Percentiles rank a stretch among this genome's conserved stretches.
These are phyloP conservation scores for Jacaranda copaia DNA, from an alignment of 257 asterid genomes.

Conservation along the genomic window DNA sequence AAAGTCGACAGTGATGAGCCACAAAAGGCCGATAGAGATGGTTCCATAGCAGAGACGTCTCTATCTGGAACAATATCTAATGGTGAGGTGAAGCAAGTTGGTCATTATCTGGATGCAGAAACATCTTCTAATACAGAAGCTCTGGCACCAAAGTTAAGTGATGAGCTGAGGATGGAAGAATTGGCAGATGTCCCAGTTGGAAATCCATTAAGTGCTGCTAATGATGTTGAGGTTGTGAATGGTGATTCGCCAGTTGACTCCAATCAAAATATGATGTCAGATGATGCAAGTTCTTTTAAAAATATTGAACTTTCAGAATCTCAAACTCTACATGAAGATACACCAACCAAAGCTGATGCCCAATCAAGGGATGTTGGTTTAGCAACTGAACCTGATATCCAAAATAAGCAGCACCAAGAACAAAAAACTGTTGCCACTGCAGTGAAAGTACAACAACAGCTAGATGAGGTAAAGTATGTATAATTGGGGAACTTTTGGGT, in stretches of 20 bases:
- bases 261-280: constrained; percentile 51
- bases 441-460: constrained; percentile 79
- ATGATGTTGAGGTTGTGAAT: constrained; percentile 47
- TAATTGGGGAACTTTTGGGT: constrained; percentile 23
- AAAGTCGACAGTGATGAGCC: constrained; percentile 52
- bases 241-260: constrained; percentile 54
- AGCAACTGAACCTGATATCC: constrained; percentile 54
- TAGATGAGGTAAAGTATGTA: constrained; percentile 77
- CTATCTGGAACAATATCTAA: constrained; percentile 50
- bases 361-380: constrained; percentile 49
- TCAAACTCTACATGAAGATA: constrained; percentile 50
- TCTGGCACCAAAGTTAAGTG: constrained; percentile 45
- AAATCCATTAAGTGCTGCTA: constrained; percentile 42
- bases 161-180: constrained; percentile 45
- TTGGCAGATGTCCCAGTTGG: constrained; percentile 50
- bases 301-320: constrained; percentile 50
- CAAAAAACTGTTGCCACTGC: constrained; percentile 54
- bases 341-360: constrained; percentile 46
- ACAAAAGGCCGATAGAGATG: constrained; percentile 52
- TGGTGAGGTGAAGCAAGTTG: constrained; percentile 53
- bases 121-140: constrained; percentile 51
- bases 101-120: constrained; percentile 50
- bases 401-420: constrained; percentile 60
- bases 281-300: constrained; percentile 47
- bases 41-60: constrained; percentile 53